Percentiles rank a stretch among this genome's conserved stretches.
Conservation (phyloP, 192 early-diverging fungal genomes). For the Blastocladiella britannica region DNA sequence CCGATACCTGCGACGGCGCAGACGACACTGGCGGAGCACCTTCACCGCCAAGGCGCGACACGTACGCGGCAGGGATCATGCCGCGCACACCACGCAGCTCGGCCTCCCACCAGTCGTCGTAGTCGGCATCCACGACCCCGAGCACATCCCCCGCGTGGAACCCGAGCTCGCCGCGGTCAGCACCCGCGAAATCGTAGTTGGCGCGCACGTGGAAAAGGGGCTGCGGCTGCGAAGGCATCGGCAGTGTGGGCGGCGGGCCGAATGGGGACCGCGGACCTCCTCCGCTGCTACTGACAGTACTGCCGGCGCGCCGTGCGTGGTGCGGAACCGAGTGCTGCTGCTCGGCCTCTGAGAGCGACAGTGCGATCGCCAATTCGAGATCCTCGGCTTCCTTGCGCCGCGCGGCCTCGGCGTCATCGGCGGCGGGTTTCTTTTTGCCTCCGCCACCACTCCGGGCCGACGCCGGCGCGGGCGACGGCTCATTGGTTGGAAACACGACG, state of each 20-base stretch:
- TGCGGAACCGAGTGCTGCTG: conserved; percentile 6
- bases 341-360: conserved; percentile 57
- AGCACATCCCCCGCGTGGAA: conserved; percentile 75
- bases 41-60: conserved; percentile 24
- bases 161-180: conserved; percentile 75
- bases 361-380: conserved; percentile 69
- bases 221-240: conserved; percentile 9
- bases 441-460: too few species aligned
- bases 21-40: background rate
- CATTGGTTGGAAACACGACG: background rate
- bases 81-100: conserved; percentile 65
- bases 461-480: background rate
- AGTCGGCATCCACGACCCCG: conserved; percentile 75
- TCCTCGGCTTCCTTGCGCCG: conserved; percentile 90
- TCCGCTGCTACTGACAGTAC: conserved; percentile 5
- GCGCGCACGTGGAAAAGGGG: conserved; percentile 64
- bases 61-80: conserved; percentile 96
- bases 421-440: background rate
- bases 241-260: conserved; percentile 8
- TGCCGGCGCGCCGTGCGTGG: background rate
- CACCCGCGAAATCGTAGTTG: conserved; percentile 78
- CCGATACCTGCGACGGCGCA: background rate
- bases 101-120: conserved; percentile 98
- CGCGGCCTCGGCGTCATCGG: conserved; percentile 26
- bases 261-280: background rate